A percentile compares a stretch with the other conserved stretches of the same genome.
Conservation (phyloP, 129 eudicot species). For the Solidago caesia region DNA sequence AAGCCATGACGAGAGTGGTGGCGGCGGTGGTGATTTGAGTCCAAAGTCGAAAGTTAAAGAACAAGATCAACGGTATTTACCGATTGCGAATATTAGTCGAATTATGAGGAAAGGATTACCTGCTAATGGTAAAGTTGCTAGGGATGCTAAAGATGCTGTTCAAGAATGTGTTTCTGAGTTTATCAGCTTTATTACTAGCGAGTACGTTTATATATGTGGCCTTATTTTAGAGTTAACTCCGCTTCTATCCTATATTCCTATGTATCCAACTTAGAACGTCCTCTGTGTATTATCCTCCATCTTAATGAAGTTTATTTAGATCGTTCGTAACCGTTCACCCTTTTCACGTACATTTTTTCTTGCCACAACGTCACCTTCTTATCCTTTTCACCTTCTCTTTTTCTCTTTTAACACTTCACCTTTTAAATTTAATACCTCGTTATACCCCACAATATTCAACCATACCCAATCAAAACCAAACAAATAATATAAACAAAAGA, state of each 20-base stretch:
- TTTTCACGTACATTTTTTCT: no score
- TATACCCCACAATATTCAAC: no score
- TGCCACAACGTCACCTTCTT: no score
- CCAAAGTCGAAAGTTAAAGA: slow-evolving; percentile 57
- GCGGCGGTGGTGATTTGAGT: slow-evolving; percentile 61
- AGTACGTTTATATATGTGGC: slow-evolving; percentile 17
- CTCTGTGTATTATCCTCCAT: no score
- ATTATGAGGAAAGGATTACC: slow-evolving; percentile 91
- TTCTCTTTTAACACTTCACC: no score
- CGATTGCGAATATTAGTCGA: slow-evolving; percentile 79
- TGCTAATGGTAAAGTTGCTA: slow-evolving; percentile 77
- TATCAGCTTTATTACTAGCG: slow-evolving; percentile 87
- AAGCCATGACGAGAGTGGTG: slow-evolving; percentile 57
- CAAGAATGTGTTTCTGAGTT: slow-evolving; percentile 93
- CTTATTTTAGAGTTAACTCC: not conserved
- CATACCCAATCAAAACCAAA: no score
- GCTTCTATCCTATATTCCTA: not conserved
- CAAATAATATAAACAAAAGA: no score
- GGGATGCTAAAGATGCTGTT: slow-evolving; percentile 83
- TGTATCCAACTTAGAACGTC: not conserved
- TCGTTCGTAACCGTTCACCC: no score
- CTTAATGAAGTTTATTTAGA: no score
- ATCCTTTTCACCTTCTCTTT: no score
- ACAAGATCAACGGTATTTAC: slow-evolving; percentile 66
- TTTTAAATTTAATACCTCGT: no score